Evolutionary conservation across 1,139 yeast species (phyloP).

Genomic region (Fermentozyma sake): DNA sequence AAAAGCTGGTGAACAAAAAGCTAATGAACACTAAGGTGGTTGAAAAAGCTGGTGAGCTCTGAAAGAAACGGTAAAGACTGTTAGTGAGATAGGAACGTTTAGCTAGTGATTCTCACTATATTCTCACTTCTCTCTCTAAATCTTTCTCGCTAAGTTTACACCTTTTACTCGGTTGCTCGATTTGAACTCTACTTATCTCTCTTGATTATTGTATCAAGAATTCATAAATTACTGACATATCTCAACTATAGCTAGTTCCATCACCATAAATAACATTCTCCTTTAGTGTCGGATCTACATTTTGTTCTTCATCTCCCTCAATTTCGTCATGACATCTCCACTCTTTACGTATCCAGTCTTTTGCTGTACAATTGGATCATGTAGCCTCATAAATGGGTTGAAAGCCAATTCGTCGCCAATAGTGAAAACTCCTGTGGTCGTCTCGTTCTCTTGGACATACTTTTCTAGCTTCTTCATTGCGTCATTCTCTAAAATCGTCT

Average conservation of each 20-base stretch:
- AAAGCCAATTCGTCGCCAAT: slow-evolving; percentile 74
- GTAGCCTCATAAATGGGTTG: slow-evolving; percentile 86
- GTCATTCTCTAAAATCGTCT: slow-evolving; percentile 51
- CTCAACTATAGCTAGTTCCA: too few species aligned
- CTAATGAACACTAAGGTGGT: not conserved
- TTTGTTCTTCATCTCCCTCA: slow-evolving; percentile 68
- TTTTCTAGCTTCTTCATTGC: slow-evolving; percentile 53
- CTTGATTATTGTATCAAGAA: not conserved
- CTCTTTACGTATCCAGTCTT: slow-evolving; percentile 38
- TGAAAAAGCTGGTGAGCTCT: too few species aligned
- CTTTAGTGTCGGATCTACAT: too few species aligned
- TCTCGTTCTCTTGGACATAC: slow-evolving; percentile 52
- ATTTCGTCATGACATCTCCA: slow-evolving; percentile 55
- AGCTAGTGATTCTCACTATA: too few species aligned
- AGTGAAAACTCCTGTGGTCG: slow-evolving; percentile 81
- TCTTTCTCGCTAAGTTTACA: too few species aligned
- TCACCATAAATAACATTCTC: too few species aligned
- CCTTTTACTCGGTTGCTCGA: too few species aligned
- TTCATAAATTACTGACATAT: slow-evolving; percentile 1
- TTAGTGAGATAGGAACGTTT: too few species aligned
- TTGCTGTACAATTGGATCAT: slow-evolving; percentile 50
- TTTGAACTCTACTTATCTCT: not conserved
- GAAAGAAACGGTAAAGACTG: too few species aligned
- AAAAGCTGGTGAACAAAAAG: not conserved
- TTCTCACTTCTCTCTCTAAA: too few species aligned